Percentiles rank a stretch among this genome's conserved stretches.
These are phyloP conservation scores for Cryptosporidium parvum DNA, from an alignment of 169 alveolate genomes.

Conservation along the genomic window DNA sequence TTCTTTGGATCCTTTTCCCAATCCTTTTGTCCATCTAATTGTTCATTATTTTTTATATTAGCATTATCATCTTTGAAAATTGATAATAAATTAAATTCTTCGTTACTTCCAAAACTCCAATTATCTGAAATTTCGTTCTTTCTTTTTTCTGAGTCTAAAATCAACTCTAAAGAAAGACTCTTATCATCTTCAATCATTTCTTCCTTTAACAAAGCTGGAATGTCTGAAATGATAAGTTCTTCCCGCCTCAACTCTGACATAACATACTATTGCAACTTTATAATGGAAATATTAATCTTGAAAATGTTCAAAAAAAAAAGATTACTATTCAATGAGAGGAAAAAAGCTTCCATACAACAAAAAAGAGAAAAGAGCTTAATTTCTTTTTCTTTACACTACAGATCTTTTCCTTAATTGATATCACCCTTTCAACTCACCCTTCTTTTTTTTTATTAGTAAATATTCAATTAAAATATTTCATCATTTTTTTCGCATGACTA, in stretches of 20 bases:
- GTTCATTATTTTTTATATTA: background rate
- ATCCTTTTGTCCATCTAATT: background rate
- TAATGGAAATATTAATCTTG: too few species aligned
- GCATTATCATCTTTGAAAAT: background rate
- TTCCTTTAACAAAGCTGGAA: background rate
- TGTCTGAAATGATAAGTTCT: background rate
- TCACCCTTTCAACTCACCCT: background rate
- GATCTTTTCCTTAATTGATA: background rate
- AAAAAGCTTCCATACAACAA: too few species aligned
- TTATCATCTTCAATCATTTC: background rate
- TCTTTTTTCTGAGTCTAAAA: background rate
- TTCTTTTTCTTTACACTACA: background rate
- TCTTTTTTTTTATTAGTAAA: background rate
- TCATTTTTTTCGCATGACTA: background rate
- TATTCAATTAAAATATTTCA: background rate
- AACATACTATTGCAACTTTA: background rate
- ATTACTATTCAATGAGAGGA: too few species aligned
- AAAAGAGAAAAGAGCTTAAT: too few species aligned
- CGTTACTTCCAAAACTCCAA: background rate
- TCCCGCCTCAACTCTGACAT: background rate
- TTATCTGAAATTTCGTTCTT: background rate
- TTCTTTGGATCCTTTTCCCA: background rate
- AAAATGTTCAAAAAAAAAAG: too few species aligned
- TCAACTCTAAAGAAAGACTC: background rate
- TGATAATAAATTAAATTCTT: background rate